phyloP scores from a whole-genome alignment of 768 basidiomycete genomes.

The Guyanaporus albipodus region DNA sequence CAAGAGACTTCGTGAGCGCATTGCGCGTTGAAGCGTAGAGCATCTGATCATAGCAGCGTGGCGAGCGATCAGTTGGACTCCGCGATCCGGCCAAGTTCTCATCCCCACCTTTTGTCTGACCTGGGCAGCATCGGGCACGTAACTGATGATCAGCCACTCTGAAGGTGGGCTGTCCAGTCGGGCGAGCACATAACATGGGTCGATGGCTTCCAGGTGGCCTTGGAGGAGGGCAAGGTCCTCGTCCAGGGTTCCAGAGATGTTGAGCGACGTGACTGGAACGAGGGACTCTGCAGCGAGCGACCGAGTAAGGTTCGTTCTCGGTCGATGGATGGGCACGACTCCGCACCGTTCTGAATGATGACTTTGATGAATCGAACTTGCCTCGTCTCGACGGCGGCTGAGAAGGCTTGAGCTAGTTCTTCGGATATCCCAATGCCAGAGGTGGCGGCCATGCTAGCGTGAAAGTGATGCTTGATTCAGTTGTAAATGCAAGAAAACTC shows the following conservation, averaged over 20 bases:
- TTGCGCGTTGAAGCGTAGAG: conserved; percentile 79
- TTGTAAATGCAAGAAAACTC: conserved; percentile 9
- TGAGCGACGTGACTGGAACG: conserved; percentile 52
- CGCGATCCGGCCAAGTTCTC: conserved; percentile 5
- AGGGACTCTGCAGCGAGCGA: conserved; percentile 53
- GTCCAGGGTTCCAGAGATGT: conserved; percentile 48
- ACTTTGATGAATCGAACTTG: conserved; percentile 72
- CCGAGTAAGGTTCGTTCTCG: conserved; percentile 22
- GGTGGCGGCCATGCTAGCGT: conserved; percentile 56
- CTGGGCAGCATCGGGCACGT: conserved; percentile 79
- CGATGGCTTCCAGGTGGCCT: conserved; percentile 51
- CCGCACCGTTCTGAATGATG: conserved; percentile 68
- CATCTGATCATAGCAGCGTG: conserved; percentile 50
- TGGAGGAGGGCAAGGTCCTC: conserved; percentile 60
- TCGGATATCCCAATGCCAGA: conserved; percentile 67
- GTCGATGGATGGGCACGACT: conserved; percentile 8
- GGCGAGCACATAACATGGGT: conserved; percentile 74
- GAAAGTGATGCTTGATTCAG: too few relatives aligned
- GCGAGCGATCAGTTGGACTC: not conserved
- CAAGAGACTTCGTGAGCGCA: conserved; percentile 67
- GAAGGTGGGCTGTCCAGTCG: conserved; percentile 55
- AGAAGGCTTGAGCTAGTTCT: conserved; percentile 54
- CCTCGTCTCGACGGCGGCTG: conserved; percentile 49
- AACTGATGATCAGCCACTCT: conserved; percentile 73
- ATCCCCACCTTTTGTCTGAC: conserved; percentile 70